These are phyloP conservation scores for Exophiala viscosa DNA, from an alignment of 2,329 filamentous ascomycete species.

Conservation along the genomic window DNA sequence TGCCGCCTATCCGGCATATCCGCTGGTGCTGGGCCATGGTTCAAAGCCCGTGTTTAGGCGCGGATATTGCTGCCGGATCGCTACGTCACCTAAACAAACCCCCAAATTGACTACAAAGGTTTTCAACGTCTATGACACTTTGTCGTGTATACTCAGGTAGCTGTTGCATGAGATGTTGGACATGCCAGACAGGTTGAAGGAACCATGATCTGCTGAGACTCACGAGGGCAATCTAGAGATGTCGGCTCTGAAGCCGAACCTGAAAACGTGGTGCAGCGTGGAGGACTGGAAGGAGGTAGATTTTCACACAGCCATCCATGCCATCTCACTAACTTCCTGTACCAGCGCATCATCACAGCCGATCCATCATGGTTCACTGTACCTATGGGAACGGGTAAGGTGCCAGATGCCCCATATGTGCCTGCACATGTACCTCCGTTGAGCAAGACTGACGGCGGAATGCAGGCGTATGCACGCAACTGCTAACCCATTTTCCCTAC, in stretches of 20 bases:
- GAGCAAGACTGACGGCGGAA: neutral
- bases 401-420: too few relatives aligned
- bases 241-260: neutral
- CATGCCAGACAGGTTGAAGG: too few relatives aligned
- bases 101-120: too few relatives aligned
- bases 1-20: too few relatives aligned
- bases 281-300: constrained; percentile 5
- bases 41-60: too few relatives aligned
- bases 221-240: neutral
- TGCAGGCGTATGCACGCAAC: constrained; percentile 10
- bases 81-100: too few relatives aligned
- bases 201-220: too few relatives aligned
- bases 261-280: constrained; percentile 4
- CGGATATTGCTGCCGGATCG: too few relatives aligned
- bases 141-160: too few relatives aligned
- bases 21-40: too few relatives aligned
- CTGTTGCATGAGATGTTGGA: too few relatives aligned
- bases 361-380: constrained; percentile 29
- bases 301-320: neutral
- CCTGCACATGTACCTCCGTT: neutral
- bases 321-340: neutral
- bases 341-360: constrained; percentile 23
- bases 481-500: constrained; percentile 27
- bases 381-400: constrained; percentile 23
- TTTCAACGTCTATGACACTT: too few relatives aligned